phyloP scores from a whole-genome alignment of 805 yeast species.

The Saccharomycopsis fibuligera region DNA sequence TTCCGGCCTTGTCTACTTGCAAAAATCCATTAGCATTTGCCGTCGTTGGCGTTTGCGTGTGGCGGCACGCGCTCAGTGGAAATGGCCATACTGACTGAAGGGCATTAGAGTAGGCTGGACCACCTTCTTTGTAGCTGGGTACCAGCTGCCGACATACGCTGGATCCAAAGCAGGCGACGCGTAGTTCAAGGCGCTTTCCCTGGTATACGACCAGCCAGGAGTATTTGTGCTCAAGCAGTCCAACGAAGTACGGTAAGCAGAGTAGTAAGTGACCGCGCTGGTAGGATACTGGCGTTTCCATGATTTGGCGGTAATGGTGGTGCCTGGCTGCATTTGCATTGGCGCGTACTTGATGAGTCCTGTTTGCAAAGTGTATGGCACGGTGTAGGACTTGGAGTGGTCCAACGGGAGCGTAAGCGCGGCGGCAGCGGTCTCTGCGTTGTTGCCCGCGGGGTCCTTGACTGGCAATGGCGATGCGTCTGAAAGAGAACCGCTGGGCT shows the following conservation, averaged over 20 bases:
- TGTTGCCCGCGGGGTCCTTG: background rate
- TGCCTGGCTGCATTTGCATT: slow-evolving; percentile 85
- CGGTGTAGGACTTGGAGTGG: slow-evolving; percentile 47
- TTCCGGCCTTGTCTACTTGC: no score
- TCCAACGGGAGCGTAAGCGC: slow-evolving; percentile 28
- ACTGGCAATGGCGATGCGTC: slow-evolving; percentile 36
- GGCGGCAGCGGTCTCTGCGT: slow-evolving; percentile 25
- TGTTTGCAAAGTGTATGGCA: slow-evolving; percentile 73
- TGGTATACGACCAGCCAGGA: slow-evolving; percentile 76
- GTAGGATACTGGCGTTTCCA: slow-evolving; percentile 67
- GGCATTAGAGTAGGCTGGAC: slow-evolving; percentile 1
- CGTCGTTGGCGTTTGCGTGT: no score
- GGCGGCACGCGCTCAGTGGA: no score
- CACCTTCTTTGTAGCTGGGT: slow-evolving; percentile 40
- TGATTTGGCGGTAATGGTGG: slow-evolving; percentile 55
- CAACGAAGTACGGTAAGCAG: slow-evolving; percentile 22
- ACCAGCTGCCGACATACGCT: slow-evolving; percentile 50
- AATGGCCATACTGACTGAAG: no score
- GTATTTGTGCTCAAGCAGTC: slow-evolving; percentile 35
- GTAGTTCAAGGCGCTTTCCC: slow-evolving; percentile 54
- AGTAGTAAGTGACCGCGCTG: slow-evolving; percentile 56
- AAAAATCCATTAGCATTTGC: no score
- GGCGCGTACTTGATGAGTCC: slow-evolving; percentile 81
- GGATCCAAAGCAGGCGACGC: slow-evolving; percentile 73
- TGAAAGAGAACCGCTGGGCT: slow-evolving; percentile 42